Conservation (phyloP, 2,329 filamentous ascomycete species). For the Botrytis galanthina region DNA sequence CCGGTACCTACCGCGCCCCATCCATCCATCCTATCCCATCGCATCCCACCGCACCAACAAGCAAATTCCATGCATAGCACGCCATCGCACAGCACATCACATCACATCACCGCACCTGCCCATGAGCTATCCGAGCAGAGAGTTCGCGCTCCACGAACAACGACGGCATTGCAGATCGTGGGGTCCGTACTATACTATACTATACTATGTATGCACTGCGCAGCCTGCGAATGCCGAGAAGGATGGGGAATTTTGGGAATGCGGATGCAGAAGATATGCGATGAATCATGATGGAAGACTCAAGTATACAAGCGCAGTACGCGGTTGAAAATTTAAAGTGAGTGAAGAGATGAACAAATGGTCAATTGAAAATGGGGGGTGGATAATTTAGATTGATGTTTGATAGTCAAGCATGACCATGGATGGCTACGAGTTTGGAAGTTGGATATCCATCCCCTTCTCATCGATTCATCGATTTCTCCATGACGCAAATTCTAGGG, state of each 20-base stretch:
- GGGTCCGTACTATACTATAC: not conserved
- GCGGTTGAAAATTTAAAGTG: not conserved
- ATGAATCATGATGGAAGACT: not conserved
- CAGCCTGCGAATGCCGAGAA: not conserved
- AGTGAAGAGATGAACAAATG: not conserved
- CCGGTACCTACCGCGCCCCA: not conserved
- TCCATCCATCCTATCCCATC: not conserved
- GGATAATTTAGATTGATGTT: not conserved
- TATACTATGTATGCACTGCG: not conserved
- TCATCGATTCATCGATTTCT: not conserved
- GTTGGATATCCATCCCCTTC: not conserved
- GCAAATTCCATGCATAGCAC: not conserved
- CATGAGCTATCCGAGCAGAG: not conserved
- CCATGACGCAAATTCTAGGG: not conserved
- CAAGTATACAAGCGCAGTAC: not conserved
- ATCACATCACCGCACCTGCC: constrained; percentile 10
- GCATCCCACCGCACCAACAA: not conserved
- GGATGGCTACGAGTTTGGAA: not conserved
- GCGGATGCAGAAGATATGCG: not conserved
- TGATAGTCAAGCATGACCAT: not conserved
- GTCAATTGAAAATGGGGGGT: not conserved
- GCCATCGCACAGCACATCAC: not conserved
- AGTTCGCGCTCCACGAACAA: not conserved
- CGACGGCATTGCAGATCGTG: not conserved
- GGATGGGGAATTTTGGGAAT: not conserved